phyloP scores from a whole-genome alignment of 495 filamentous ascomycete genomes.

The Daldinia vernicosa region DNA sequence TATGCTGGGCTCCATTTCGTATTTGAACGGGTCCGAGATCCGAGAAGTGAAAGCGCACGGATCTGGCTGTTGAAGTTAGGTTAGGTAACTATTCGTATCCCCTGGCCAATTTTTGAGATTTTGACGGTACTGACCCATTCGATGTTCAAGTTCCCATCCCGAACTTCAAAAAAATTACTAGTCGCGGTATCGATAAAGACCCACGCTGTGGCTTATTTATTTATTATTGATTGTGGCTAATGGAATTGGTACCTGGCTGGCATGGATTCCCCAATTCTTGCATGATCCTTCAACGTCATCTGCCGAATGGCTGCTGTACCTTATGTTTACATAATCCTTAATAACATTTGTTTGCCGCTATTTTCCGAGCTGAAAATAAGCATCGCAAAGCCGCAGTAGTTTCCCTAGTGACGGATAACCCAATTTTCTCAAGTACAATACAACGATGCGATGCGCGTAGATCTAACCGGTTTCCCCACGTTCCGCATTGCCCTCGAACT shows the following conservation, averaged over 20 bases:
- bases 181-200: constrained; percentile 32
- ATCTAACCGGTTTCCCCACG: neutral
- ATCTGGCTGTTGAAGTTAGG: constrained; percentile 10
- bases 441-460: neutral
- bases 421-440: constrained; percentile 6
- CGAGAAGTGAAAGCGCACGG: neutral
- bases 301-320: constrained; percentile 10
- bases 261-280: neutral
- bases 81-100: neutral
- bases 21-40: neutral
- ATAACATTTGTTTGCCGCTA: constrained; percentile 14
- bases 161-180: constrained; percentile 28
- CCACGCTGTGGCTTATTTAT: constrained; percentile 10
- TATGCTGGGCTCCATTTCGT: constrained; percentile 52
- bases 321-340: constrained; percentile 10
- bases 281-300: constrained; percentile 23
- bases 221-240: constrained; percentile 5
- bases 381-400: constrained; percentile 2
- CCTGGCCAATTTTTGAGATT: constrained; percentile 3
- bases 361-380: constrained; percentile 21
- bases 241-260: neutral
- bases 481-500: constrained; percentile 7
- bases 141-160: neutral
- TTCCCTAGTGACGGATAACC: constrained; percentile 2
- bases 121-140: neutral